Evolutionary conservation across 306 rosid species (phyloP).

Genomic region (Corylus heterophylla): DNA sequence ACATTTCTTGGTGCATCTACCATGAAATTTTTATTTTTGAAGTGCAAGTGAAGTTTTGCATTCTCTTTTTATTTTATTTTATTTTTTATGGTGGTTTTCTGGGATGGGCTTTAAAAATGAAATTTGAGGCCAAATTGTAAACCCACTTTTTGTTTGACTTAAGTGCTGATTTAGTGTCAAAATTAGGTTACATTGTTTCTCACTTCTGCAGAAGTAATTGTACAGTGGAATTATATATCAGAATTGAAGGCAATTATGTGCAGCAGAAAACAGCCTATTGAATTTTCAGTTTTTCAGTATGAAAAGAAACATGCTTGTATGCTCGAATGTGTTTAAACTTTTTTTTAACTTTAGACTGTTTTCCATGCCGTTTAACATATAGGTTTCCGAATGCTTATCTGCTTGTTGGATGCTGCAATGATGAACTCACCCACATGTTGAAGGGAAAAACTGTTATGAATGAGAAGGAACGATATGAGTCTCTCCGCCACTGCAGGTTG

Average conservation of each 20-base stretch:
- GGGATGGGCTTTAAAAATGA: no score
- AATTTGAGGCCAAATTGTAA: no score
- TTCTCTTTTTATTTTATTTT: no score
- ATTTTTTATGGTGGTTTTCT: no score
- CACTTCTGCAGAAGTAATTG: neutral
- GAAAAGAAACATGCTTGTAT: neutral
- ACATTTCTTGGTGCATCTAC: neutral
- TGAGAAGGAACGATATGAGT: constrained; percentile 89
- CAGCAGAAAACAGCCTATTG: neutral
- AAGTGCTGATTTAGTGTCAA: neutral
- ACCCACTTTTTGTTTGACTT: neutral
- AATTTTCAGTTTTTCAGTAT: neutral
- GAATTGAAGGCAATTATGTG: neutral
- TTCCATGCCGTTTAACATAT: constrained; percentile 9
- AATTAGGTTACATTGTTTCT: neutral
- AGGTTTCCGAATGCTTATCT: constrained; percentile 86
- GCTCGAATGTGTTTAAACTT: neutral
- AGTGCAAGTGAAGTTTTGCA: neutral
- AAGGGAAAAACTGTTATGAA: constrained; percentile 98
- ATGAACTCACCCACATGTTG: constrained; percentile 76
- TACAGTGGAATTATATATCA: neutral
- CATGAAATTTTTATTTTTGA: no score
- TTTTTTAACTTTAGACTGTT: neutral
- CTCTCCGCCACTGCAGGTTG: constrained; percentile 95
- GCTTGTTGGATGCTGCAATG: constrained; percentile 91